Conservation (phyloP, 768 basidiomycete species). For the Mycena metata region DNA sequence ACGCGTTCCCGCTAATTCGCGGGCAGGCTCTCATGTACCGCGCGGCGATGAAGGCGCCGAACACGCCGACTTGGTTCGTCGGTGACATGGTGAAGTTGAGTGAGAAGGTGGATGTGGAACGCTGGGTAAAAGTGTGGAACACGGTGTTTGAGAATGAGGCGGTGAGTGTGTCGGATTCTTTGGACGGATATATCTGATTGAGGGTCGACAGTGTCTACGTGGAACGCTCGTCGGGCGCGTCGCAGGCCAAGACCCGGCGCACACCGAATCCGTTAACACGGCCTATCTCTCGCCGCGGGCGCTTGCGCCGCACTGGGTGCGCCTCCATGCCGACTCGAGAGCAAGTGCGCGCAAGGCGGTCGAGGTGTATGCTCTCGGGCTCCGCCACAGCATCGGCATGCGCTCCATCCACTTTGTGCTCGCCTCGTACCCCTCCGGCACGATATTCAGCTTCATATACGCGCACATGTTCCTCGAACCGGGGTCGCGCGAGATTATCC, state of each 20-base stretch:
- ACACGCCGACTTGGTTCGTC: background rate
- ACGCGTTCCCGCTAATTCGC: constrained; percentile 17
- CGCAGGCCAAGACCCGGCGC: constrained; percentile 1
- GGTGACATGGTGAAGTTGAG: constrained; percentile 13
- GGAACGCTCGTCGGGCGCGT: constrained; percentile 21
- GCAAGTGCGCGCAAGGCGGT: background rate
- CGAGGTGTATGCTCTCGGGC: background rate
- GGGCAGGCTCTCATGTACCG: constrained; percentile 24
- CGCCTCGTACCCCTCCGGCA: constrained; percentile 3
- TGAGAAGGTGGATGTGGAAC: constrained; percentile 11
- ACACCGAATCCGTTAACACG: constrained; percentile 18
- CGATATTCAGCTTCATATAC: constrained; percentile 7
- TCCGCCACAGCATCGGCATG: constrained; percentile 14
- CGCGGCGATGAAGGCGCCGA: constrained; percentile 1
- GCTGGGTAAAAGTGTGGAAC: constrained; percentile 16
- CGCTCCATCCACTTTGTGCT: constrained; percentile 15
- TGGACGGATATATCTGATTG: background rate
- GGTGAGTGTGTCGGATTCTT: background rate
- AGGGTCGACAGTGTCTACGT: background rate
- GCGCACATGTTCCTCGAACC: constrained; percentile 17
- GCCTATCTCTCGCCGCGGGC: constrained; percentile 14
- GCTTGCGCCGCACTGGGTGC: constrained; percentile 13
- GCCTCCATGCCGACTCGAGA: constrained; percentile 5
- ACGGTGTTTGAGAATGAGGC: constrained; percentile 15
- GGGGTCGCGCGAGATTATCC: constrained; percentile 12